Evolutionary conservation across 2,329 filamentous ascomycete species (phyloP).

Genomic region (Mariannaea elegans): DNA sequence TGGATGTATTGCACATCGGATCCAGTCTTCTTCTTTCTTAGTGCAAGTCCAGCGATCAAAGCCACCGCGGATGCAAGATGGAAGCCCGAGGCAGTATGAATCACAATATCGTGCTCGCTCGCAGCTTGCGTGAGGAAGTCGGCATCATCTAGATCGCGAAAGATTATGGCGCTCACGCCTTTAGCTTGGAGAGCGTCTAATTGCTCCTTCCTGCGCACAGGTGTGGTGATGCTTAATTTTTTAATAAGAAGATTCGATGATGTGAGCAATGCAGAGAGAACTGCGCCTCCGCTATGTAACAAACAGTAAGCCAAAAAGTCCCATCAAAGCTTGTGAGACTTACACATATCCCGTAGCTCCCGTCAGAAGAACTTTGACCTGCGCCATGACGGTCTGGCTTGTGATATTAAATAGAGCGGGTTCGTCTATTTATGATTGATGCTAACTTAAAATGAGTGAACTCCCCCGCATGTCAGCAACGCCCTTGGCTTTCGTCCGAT

Average conservation of each 20-base stretch:
- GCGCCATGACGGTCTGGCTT: background rate
- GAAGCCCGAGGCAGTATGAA: slow-evolving; percentile 18
- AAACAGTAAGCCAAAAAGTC: background rate
- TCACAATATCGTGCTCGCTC: slow-evolving; percentile 12
- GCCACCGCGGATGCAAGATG: slow-evolving; percentile 9
- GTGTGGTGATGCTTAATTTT: slow-evolving; percentile 3
- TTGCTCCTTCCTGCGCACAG: slow-evolving; percentile 18
- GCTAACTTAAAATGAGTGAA: background rate
- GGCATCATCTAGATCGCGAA: slow-evolving; percentile 11
- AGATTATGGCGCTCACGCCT: slow-evolving; percentile 6
- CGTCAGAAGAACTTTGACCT: slow-evolving; percentile 8
- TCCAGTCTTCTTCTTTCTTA: background rate
- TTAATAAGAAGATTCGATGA: background rate
- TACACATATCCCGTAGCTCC: slow-evolving; percentile 24
- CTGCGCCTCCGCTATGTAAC: slow-evolving; percentile 17
- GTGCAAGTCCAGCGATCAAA: slow-evolving; percentile 1
- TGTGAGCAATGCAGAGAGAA: slow-evolving; percentile 16
- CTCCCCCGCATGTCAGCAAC: slow-evolving; percentile 6
- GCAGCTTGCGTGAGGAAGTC: background rate
- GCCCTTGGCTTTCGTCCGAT: background rate
- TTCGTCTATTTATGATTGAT: background rate
- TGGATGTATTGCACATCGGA: slow-evolving; percentile 15
- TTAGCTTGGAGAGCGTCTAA: background rate
- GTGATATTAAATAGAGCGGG: too few relatives aligned
- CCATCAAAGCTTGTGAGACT: background rate